Base-by-base conservation (phyloP, 2,329 filamentous ascomycete genomes). In the Penicillium sp. region DNA sequence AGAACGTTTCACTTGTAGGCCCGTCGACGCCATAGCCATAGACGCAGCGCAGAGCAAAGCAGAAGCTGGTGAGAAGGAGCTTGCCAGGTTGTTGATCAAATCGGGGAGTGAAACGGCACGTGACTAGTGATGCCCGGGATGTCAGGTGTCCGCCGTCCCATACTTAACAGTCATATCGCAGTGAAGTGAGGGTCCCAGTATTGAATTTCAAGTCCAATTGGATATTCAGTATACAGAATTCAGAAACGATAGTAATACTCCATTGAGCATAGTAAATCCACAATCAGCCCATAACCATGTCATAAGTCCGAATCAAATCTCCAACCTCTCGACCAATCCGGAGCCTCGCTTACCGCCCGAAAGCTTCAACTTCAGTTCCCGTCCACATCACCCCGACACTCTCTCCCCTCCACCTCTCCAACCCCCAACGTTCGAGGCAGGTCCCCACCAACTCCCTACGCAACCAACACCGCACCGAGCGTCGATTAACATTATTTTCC, bases 261-360 rank as follows among this genome's bases (percentile, higher is more conserved):
- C 11, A 39, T 39, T 27, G 14, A 39, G n/a, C 48, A 9, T 16
- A 39, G 14, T 39, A 27, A 37, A 29, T 10, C 7, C 10, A 16
- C n/a, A 21, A 44, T 52, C 50, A 44, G 37, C 25, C 50, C 50
- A 52, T 52, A 47, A 3, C 39, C 23, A 11, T 26, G 35, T 42
- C 23, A 42, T 29, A 42, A 49, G n/a, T n/a, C 26, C 45, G 14
- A 14, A 21, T 26, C 27, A 35, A 50, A 50, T 42, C 48, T 50
- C 33, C 47, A 50, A 50, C 33, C 23, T 50, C 29, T 62, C 59
- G 63, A 66, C 64, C 69, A 71, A 69, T 72, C 71, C 71, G 69
- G 66, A 68, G 67, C 66, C 69, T 73, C 71, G 71, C 71, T 73
- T 73, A 73, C 67, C 66, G 68, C 69, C 70, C 65, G 68, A 69